Conservation (phyloP, 768 basidiomycete species). For the Termitomyces sp. region DNA sequence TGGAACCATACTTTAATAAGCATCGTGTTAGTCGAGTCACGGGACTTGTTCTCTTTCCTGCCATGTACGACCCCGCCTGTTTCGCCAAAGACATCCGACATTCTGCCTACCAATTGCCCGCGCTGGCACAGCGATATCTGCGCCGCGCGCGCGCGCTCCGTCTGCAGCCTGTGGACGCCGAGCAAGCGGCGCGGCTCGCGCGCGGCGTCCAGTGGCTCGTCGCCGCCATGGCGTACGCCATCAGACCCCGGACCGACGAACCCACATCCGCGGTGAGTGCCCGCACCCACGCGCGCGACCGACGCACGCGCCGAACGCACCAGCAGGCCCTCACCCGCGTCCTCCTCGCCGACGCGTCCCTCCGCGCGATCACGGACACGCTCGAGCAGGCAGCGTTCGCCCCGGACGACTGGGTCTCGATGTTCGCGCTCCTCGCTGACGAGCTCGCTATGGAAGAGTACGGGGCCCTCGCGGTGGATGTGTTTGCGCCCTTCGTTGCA, state of each 20-base stretch:
- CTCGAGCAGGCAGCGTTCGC: neutral
- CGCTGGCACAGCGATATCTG: neutral
- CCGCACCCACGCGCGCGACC: neutral
- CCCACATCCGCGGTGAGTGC: neutral
- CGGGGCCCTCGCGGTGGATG: neutral
- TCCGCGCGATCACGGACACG: constrained; percentile 1
- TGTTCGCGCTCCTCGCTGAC: constrained; percentile 2
- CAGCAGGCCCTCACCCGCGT: constrained; percentile 1
- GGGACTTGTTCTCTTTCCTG: neutral
- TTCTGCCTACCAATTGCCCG: neutral
- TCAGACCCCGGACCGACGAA: neutral
- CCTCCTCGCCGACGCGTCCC: neutral
- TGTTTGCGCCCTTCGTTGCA: neutral
- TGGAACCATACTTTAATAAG: constrained; percentile 8
- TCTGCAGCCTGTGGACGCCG: neutral
- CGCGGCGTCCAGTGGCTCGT: neutral
- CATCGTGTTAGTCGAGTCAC: neutral
- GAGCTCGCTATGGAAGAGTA: neutral
- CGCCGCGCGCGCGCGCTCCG: neutral
- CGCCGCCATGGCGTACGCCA: neutral
- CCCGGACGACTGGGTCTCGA: constrained; percentile 3
- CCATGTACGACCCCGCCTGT: neutral
- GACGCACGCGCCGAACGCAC: too few relatives aligned
- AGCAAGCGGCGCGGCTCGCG: neutral
- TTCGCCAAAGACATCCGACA: neutral